Evolutionary conservation across 2,329 filamentous ascomycete genomes (phyloP).

Genomic region (Hypomyces perniciosus): DNA sequence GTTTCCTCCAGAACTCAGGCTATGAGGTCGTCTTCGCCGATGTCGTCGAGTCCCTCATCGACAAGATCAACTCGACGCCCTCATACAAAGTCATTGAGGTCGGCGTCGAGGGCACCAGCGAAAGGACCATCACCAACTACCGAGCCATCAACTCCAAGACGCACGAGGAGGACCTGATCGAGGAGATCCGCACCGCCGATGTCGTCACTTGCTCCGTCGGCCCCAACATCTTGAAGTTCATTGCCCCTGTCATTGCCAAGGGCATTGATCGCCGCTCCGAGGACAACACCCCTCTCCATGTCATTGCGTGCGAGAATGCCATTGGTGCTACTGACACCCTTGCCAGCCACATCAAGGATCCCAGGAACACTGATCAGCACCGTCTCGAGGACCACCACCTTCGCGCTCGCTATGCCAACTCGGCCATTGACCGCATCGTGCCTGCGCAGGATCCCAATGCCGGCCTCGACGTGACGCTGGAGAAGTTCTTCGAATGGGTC

Average conservation of each 20-base stretch:
- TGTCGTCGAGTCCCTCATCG: slow-evolving; percentile 78
- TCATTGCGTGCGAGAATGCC: slow-evolving; percentile 98
- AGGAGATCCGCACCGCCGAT: slow-evolving; percentile 82
- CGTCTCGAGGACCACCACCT: slow-evolving; percentile 62
- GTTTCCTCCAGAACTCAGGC: slow-evolving; percentile 89
- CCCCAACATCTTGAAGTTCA: slow-evolving; percentile 92
- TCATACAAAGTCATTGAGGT: slow-evolving; percentile 93
- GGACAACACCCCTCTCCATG: slow-evolving; percentile 63
- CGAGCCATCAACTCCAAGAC: slow-evolving; percentile 93
- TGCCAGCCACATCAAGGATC: slow-evolving; percentile 70
- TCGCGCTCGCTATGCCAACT: slow-evolving; percentile 90
- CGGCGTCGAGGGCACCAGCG: slow-evolving; percentile 72
- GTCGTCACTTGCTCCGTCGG: slow-evolving; percentile 96
- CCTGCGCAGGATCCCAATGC: slow-evolving; percentile 76
- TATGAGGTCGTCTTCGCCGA: slow-evolving; percentile 97
- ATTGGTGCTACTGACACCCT: slow-evolving; percentile 91
- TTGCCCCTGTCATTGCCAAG: slow-evolving; percentile 92
- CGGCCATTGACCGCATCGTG: slow-evolving; percentile 96
- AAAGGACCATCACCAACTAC: slow-evolving; percentile 88
- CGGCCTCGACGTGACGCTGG: slow-evolving; percentile 86
- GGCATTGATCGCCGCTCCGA: slow-evolving; percentile 73
- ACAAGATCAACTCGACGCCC: slow-evolving; percentile 65
- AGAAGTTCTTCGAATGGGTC: slow-evolving; percentile 99
- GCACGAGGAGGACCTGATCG: slow-evolving; percentile 71
- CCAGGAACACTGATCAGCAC: slow-evolving; percentile 62